These are phyloP conservation scores for Mikania micrantha DNA, from an alignment of 129 eudicot species.

Conservation along the genomic window DNA sequence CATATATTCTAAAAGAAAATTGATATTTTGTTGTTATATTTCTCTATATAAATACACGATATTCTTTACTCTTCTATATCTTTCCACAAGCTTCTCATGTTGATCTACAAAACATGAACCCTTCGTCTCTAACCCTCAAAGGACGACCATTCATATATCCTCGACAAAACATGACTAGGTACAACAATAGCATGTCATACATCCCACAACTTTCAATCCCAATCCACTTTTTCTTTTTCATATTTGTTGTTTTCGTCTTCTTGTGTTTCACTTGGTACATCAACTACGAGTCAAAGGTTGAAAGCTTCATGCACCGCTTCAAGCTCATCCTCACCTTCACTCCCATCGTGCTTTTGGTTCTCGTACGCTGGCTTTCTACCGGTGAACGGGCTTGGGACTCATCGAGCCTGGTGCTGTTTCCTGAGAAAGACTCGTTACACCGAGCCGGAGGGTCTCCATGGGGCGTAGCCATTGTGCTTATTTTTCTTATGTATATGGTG, in stretches of 20 bases:
- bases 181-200: conserved; percentile 36
- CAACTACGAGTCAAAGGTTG: conserved; percentile 53
- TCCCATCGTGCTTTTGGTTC: conserved; percentile 49
- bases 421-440: conserved; percentile 55
- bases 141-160: no score
- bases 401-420: conserved; percentile 26
- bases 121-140: background rate
- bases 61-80: conserved; percentile 7
- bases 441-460: conserved; percentile 66
- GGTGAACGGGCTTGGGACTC: conserved; percentile 29
- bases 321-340: conserved; percentile 43
- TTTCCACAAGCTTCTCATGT: background rate
- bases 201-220: conserved; percentile 47
- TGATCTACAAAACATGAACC: background rate
- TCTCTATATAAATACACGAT: conserved; percentile 1
- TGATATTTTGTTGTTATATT: background rate
- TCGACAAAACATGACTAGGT: conserved; percentile 36
- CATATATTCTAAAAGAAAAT: background rate
- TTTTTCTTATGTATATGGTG: conserved; percentile 53
- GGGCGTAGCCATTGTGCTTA: conserved; percentile 56
- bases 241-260: conserved; percentile 39
- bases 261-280: conserved; percentile 61
- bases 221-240: conserved; percentile 50
- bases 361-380: conserved; percentile 53
- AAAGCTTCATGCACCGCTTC: conserved; percentile 35